phyloP scores from a whole-genome alignment of 106 monocot genomes.

The Dendrobium catenatum region DNA sequence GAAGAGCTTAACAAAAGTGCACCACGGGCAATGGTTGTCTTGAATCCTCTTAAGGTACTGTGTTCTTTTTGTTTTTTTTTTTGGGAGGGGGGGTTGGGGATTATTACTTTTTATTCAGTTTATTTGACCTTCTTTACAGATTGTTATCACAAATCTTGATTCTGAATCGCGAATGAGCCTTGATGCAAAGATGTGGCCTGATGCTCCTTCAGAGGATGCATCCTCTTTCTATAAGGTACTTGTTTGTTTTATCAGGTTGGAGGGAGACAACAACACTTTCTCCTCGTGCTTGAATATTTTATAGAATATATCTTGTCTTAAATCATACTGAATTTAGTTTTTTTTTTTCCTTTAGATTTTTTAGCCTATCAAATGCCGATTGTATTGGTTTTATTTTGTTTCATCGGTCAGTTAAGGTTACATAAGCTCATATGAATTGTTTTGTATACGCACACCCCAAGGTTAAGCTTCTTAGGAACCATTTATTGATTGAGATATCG shows the following conservation, averaged over 20 bases:
- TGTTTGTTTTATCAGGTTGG: not conserved
- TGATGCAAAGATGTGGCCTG: slow-evolving; percentile 96
- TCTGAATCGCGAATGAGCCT: slow-evolving; percentile 44
- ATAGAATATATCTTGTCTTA: not conserved
- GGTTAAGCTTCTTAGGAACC: not conserved
- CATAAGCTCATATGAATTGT: not conserved
- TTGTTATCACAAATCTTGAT: slow-evolving; percentile 90
- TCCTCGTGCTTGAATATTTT: not conserved
- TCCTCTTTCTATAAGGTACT: slow-evolving; percentile 82
- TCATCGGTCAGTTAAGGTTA: not conserved
- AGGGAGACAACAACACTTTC: not conserved
- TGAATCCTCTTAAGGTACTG: slow-evolving; percentile 91
- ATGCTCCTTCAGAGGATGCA: slow-evolving; percentile 58
- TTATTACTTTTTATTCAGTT: not conserved
- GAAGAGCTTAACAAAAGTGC: slow-evolving; percentile 92
- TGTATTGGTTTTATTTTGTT: not conserved
- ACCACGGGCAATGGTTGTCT: slow-evolving; percentile 70
- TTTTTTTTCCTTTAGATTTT: not conserved
- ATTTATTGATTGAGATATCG: not conserved
- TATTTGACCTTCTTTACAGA: slow-evolving; percentile 23
- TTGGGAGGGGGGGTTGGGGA: not conserved
- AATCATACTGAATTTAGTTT: not conserved
- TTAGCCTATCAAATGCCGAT: not conserved
- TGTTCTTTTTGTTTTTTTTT: not conserved
- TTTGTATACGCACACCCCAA: not conserved